Percentiles rank a stretch among this genome's conserved stretches.
phyloP scores from a whole-genome alignment of 2,329 filamentous ascomycete genomes.

The Neocucurbitaria cava region DNA sequence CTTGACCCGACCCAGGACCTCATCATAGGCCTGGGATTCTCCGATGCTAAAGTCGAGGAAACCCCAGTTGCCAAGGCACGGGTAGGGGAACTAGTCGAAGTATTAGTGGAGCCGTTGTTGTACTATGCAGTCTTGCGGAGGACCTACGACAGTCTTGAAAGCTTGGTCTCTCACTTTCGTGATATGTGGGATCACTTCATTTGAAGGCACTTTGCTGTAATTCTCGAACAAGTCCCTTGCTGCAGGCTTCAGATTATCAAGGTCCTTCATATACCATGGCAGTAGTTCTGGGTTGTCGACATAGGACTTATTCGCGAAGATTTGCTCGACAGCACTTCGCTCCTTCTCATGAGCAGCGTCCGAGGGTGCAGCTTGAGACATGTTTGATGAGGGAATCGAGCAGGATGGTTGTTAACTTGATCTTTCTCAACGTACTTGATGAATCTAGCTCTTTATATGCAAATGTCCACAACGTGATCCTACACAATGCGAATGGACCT shows the following conservation, averaged over 20 bases:
- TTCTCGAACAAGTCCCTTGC: slow-evolving; percentile 47
- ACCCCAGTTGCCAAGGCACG: slow-evolving; percentile 46
- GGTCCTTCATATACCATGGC: slow-evolving; percentile 43
- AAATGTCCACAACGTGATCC: not conserved
- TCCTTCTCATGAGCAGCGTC: slow-evolving; percentile 7
- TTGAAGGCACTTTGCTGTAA: slow-evolving; percentile 48
- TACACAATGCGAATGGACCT: not conserved
- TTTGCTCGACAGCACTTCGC: slow-evolving; percentile 16
- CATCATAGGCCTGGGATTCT: slow-evolving; percentile 34
- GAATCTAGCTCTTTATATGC: not conserved
- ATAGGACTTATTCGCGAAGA: slow-evolving; percentile 25
- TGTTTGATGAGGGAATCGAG: slow-evolving; percentile 2
- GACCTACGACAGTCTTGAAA: slow-evolving; percentile 38
- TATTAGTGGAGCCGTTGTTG: not conserved
- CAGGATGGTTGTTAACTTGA: not conserved
- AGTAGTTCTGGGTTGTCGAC: slow-evolving; percentile 27
- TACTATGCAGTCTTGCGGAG: not conserved
- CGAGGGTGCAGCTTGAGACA: slow-evolving; percentile 12
- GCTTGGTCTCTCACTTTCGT: slow-evolving; percentile 42
- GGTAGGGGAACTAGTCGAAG: slow-evolving; percentile 39
- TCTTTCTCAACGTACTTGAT: not conserved
- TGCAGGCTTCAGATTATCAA: slow-evolving; percentile 35
- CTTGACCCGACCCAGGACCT: slow-evolving; percentile 45
- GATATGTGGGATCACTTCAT: slow-evolving; percentile 47
- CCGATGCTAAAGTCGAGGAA: slow-evolving; percentile 45